phyloP scores from a whole-genome alignment of 495 filamentous ascomycete genomes.

The Cercophora sp. region DNA sequence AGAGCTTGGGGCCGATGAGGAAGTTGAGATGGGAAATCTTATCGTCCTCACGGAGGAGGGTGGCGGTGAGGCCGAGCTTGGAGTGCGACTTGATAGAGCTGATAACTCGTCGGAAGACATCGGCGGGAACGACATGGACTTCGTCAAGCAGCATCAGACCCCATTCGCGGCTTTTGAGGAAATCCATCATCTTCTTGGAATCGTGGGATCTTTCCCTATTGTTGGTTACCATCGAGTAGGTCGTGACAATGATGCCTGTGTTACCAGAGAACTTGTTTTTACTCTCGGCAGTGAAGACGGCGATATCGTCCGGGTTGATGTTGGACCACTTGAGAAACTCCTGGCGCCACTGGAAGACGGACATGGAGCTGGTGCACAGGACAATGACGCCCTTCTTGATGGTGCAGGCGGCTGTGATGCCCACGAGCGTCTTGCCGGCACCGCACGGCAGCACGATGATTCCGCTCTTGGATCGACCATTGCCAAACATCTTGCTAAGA shows the following conservation, averaged over 20 bases:
- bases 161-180: slow-evolving; percentile 88
- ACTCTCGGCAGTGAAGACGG: slow-evolving; percentile 90
- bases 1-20: slow-evolving; percentile 94
- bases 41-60: slow-evolving; percentile 92
- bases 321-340: slow-evolving; percentile 98
- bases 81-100: slow-evolving; percentile 87
- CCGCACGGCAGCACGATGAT: slow-evolving; percentile 98
- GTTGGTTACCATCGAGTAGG: slow-evolving; percentile 97
- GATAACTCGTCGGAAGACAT: slow-evolving; percentile 92
- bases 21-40: slow-evolving; percentile 98
- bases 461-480: slow-evolving; percentile 91
- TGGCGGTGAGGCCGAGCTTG: slow-evolving; percentile 95
- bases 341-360: slow-evolving; percentile 92
- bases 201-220: slow-evolving; percentile 83
- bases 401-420: slow-evolving; percentile 94
- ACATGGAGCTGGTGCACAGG: slow-evolving; percentile 96
- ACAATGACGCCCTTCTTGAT: slow-evolving; percentile 95
- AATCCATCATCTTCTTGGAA: slow-evolving; percentile 97
- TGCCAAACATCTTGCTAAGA: slow-evolving; percentile 98
- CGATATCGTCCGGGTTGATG: slow-evolving; percentile 87
- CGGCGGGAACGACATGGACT: slow-evolving; percentile 95
- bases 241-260: slow-evolving; percentile 94
- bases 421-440: slow-evolving; percentile 94
- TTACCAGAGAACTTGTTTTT: slow-evolving; percentile 86
- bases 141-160: slow-evolving; percentile 97